Evolutionary conservation across 495 filamentous ascomycete species (phyloP).

Genomic region (Evernia prunastri): DNA sequence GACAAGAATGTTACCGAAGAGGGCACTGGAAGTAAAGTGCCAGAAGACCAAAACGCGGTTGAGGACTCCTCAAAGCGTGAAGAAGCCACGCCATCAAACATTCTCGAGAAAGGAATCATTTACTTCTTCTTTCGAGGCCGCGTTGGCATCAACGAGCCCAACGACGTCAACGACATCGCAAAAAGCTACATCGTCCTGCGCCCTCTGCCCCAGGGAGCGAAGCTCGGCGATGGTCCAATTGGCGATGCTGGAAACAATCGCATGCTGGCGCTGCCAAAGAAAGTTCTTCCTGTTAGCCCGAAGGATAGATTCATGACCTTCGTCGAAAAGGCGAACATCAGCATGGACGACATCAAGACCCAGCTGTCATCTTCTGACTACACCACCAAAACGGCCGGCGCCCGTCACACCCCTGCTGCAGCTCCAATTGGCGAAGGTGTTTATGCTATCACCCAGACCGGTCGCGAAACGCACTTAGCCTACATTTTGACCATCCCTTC

Average conservation of each 20-base stretch:
- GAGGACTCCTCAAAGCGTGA: slow-evolving; percentile 44
- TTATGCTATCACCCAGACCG: slow-evolving; percentile 73
- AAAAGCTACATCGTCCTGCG: slow-evolving; percentile 79
- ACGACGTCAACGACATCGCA: slow-evolving; percentile 63
- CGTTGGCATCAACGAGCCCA: slow-evolving; percentile 65
- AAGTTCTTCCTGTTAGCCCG: slow-evolving; percentile 66
- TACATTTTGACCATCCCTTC: slow-evolving; percentile 79
- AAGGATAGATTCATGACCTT: slow-evolving; percentile 74
- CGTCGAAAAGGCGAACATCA: slow-evolving; percentile 67
- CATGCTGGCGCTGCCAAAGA: slow-evolving; percentile 78
- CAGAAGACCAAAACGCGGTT: slow-evolving; percentile 24
- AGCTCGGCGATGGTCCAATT: slow-evolving; percentile 56
- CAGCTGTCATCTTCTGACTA: slow-evolving; percentile 65
- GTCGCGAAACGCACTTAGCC: slow-evolving; percentile 64
- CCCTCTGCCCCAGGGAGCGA: slow-evolving; percentile 62
- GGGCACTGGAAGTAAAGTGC: slow-evolving; percentile 18
- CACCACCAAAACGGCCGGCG: slow-evolving; percentile 67
- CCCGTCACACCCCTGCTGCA: slow-evolving; percentile 63
- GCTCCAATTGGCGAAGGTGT: slow-evolving; percentile 77
- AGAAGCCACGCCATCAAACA: slow-evolving; percentile 56
- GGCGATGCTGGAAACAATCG: slow-evolving; percentile 60
- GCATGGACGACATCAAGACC: slow-evolving; percentile 65
- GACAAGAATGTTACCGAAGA: slow-evolving; percentile 9
- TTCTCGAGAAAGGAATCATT: slow-evolving; percentile 87
- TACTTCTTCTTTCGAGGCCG: slow-evolving; percentile 88